These are phyloP conservation scores for Sugiyamaella smithiae DNA, from an alignment of 805 yeast genomes.

Conservation along the genomic window DNA sequence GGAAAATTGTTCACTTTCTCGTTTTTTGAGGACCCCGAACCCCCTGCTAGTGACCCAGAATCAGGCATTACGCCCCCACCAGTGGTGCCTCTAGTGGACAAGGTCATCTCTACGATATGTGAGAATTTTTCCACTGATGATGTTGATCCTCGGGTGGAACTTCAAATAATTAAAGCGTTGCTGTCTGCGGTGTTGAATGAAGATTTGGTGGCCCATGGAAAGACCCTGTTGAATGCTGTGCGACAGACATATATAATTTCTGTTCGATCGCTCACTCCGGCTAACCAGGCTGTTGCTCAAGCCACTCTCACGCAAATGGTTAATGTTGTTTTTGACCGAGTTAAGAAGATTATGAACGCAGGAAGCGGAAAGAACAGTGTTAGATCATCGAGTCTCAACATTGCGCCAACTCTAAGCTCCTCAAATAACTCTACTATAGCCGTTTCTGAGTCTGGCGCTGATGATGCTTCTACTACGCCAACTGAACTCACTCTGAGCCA, in stretches of 20 bases:
- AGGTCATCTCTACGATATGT: slow-evolving; percentile 79
- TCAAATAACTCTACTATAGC: neutral
- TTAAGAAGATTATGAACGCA: slow-evolving; percentile 38
- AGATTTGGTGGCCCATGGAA: slow-evolving; percentile 83
- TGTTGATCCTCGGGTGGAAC: slow-evolving; percentile 82
- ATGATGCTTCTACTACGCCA: slow-evolving; percentile 2
- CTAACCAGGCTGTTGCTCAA: slow-evolving; percentile 92
- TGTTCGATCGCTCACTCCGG: slow-evolving; percentile 72
- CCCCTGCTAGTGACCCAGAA: slow-evolving; percentile 33
- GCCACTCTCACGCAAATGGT: slow-evolving; percentile 92
- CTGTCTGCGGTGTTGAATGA: slow-evolving; percentile 84
- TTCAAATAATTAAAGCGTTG: slow-evolving; percentile 89
- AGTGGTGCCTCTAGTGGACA: slow-evolving; percentile 63
- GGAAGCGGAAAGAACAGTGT: neutral
- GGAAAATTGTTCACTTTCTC: slow-evolving; percentile 88
- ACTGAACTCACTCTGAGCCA: slow-evolving; percentile 31
- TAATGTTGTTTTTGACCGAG: slow-evolving; percentile 76
- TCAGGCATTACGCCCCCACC: slow-evolving; percentile 52
- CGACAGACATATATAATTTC: slow-evolving; percentile 92
- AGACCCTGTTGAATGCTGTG: slow-evolving; percentile 80
- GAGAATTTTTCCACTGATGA: slow-evolving; percentile 89
- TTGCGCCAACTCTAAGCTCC: neutral
- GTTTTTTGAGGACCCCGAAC: slow-evolving; percentile 49
- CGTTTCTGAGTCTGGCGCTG: slow-evolving; percentile 6
- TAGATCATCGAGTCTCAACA: neutral